Evolutionary conservation across 2,329 filamentous ascomycete species (phyloP).

Genomic region (Arthrobotrys iridis): DNA sequence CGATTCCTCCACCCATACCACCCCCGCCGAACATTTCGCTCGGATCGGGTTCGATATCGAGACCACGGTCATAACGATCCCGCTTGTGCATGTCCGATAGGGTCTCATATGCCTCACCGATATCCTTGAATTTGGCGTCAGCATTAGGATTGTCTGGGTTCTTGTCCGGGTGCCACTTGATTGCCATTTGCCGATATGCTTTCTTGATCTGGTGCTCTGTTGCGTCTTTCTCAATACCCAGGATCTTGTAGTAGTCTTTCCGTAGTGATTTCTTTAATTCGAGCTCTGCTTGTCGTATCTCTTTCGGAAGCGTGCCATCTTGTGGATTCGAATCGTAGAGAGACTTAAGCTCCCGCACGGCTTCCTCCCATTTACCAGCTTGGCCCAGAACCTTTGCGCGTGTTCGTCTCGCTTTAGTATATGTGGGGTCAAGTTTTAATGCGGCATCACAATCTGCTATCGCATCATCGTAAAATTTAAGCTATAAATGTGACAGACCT

Average conservation of each 20-base stretch:
- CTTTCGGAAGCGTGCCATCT: conserved; percentile 81
- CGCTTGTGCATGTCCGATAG: conserved; percentile 82
- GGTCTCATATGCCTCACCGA: conserved; percentile 95
- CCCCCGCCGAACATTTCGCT: conserved; percentile 51
- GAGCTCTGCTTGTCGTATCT: conserved; percentile 87
- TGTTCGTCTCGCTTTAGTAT: conserved; percentile 91
- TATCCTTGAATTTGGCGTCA: conserved; percentile 95
- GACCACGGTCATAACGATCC: conserved; percentile 66
- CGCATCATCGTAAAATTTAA: conserved; percentile 84
- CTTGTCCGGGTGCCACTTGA: conserved; percentile 96
- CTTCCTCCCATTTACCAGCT: conserved; percentile 90
- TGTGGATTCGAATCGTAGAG: conserved; percentile 83
- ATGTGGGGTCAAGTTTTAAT: conserved; percentile 81
- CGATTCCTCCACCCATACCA: conserved; percentile 50
- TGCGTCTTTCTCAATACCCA: conserved; percentile 86
- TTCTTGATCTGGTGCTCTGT: conserved; percentile 89
- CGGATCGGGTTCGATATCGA: conserved; percentile 31
- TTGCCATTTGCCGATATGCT: conserved; percentile 93
- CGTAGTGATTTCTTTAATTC: conserved; percentile 97
- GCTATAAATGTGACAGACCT: conserved; percentile 61
- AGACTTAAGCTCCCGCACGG: conserved; percentile 86
- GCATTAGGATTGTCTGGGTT: conserved; percentile 86
- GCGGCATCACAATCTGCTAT: conserved; percentile 88
- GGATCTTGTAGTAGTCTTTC: conserved; percentile 99
- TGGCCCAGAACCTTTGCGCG: conserved; percentile 89